A percentile compares a stretch with the other conserved stretches of the same genome.
phyloP scores from a whole-genome alignment of 2,329 filamentous ascomycete genomes.

The Clarireedia sp. region DNA sequence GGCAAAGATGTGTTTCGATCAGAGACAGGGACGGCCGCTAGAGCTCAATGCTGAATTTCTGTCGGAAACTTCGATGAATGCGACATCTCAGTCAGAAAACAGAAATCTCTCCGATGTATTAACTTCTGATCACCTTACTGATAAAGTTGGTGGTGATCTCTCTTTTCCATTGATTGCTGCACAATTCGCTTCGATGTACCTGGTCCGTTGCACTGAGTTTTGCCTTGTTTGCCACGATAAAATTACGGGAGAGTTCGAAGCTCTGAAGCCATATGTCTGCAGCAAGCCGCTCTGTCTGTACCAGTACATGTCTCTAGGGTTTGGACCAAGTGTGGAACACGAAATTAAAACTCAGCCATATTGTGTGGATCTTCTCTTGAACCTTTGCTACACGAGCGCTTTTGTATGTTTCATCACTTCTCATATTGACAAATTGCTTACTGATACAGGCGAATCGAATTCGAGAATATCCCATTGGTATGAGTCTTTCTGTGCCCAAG shows the following conservation, averaged over 20 bases:
- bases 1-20: slow-evolving; percentile 38
- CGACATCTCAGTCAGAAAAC: slow-evolving; percentile 7
- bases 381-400: slow-evolving; percentile 61
- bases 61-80: background rate
- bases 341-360: slow-evolving; percentile 72
- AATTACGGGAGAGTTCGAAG: slow-evolving; percentile 55
- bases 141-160: slow-evolving; percentile 25
- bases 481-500: slow-evolving; percentile 27
- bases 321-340: slow-evolving; percentile 78
- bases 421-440: background rate
- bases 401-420: slow-evolving; percentile 13
- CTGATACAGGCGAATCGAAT: slow-evolving; percentile 13
- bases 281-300: slow-evolving; percentile 68
- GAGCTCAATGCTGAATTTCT: slow-evolving; percentile 11
- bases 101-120: slow-evolving; percentile 20
- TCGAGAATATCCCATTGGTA: slow-evolving; percentile 29
- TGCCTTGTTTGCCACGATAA: slow-evolving; percentile 77
- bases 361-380: slow-evolving; percentile 77
- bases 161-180: slow-evolving; percentile 53
- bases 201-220: slow-evolving; percentile 76
- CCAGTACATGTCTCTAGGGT: slow-evolving; percentile 80
- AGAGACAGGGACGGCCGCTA: slow-evolving; percentile 22
- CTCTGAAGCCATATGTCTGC: slow-evolving; percentile 75
- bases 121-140: slow-evolving; percentile 28
- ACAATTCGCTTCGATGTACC: slow-evolving; percentile 70